phyloP scores from a whole-genome alignment of 305 asterid species.

The Andrographis paniculata region DNA sequence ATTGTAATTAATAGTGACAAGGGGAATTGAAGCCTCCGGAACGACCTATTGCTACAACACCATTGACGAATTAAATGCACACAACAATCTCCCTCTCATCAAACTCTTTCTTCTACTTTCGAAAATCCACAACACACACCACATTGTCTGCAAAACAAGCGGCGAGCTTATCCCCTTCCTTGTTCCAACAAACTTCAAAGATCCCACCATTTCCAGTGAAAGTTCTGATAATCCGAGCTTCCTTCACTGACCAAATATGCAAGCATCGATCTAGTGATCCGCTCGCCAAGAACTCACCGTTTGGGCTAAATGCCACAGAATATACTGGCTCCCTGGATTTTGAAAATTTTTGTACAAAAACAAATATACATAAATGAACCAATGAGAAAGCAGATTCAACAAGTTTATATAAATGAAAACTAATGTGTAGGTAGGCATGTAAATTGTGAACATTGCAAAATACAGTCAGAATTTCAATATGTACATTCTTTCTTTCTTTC shows the following conservation, averaged over 20 bases:
- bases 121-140: conserved; percentile 78
- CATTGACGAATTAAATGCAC: too few species aligned
- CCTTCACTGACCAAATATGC: conserved; percentile 95
- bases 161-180: conserved; percentile 82
- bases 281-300: conserved; percentile 80
- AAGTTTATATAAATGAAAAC: too few species aligned
- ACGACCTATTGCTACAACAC: too few species aligned
- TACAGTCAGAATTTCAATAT: too few species aligned
- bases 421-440: too few species aligned
- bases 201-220: conserved; percentile 83
- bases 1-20: too few species aligned
- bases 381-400: too few species aligned
- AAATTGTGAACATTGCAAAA: too few species aligned
- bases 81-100: too few species aligned
- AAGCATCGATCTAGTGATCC: conserved; percentile 89
- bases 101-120: conserved; percentile 33
- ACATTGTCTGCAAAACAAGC: conserved; percentile 85
- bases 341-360: background rate
- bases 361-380: background rate
- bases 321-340: conserved; percentile 79
- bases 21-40: too few species aligned
- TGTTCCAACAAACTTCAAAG: conserved; percentile 97
- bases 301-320: conserved; percentile 90
- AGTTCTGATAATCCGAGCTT: conserved; percentile 71
- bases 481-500: too few species aligned